Evolutionary conservation across 371 early-diverging fungal genomes (phyloP), one percentile per base, ranked within the genome.

Genomic region (Lichtheimia corymbifera): DNA sequence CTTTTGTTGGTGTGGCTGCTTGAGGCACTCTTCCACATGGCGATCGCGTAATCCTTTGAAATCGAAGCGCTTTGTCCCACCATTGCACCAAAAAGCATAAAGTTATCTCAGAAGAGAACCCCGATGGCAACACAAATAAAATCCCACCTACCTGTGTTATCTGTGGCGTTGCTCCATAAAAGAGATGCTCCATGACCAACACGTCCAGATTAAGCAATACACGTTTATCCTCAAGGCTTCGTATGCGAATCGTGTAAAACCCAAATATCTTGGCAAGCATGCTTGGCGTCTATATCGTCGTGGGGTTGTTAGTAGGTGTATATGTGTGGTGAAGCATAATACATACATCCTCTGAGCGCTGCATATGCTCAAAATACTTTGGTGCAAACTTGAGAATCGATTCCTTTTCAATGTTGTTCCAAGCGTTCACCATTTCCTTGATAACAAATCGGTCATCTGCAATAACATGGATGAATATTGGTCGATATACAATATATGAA

Each of bases 111-210:
- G 35, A 35, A 11, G 11, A 35, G 35, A 35, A 35, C 35, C 11
- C 35, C 35, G 35, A 35, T 9, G 6, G 35, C 35, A 9, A 35
- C 35, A 35, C 35, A 35, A 35, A 11, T 9, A 50, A 50, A 55
- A 20, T 51, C 15, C 55, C 50, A n/a, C 50, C 49, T 72, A 90
- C 88, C 64, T 79, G 73, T 15, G 82, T 78, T 59, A 92, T 86
- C 47, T 79, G 83, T 53, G 90, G 83, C 24, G 30, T 54, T n/a
- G 50, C 54, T 12, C 88, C 83, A 69, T 86, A 93, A 66, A 94
- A 96, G 52, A 97, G 72, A 65, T 96, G 92, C 68, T 97, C 97
- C 97, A 96, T 96, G 5, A 97, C 93, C n/a, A 96, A 70, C 1
- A 97, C 84, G 67, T 95, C 94, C 65, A 96, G 85, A 59, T 92